Percentiles rank a stretch among this genome's conserved stretches.
These are phyloP conservation scores for Colletotrichum sp. DNA, from an alignment of 2,329 filamentous ascomycete genomes.

Conservation along the genomic window DNA sequence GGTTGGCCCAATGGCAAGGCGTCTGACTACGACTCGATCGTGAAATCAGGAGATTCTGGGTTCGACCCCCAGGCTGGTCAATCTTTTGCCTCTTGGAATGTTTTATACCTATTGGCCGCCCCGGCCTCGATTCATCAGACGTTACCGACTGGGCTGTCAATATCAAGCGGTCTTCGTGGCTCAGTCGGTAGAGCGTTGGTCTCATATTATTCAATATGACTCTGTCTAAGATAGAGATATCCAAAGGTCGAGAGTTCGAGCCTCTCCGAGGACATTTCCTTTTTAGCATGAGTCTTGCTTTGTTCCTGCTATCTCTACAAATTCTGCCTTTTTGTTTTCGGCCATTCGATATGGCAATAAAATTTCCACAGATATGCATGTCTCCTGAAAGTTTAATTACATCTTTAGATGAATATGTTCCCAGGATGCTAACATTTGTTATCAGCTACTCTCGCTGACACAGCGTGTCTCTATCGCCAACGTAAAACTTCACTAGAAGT, in stretches of 20 bases:
- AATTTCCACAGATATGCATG: too few species aligned
- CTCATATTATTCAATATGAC: constrained; percentile 17
- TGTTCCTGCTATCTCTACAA: too few species aligned
- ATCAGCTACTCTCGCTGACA: too few species aligned
- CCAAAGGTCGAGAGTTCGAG: constrained; percentile 23
- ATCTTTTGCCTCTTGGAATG: not conserved
- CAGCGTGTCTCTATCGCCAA: too few species aligned
- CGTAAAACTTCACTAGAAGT: too few species aligned
- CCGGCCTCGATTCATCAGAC: not conserved
- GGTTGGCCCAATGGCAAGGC: constrained; percentile 45
- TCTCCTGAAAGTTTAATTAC: too few species aligned
- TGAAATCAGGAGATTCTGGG: constrained; percentile 22
- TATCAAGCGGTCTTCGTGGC: constrained; percentile 10
- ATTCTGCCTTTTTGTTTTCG: too few species aligned
- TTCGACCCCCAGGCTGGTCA: constrained; percentile 23
- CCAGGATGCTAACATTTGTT: too few species aligned
- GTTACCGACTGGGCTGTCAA: fast-evolving
- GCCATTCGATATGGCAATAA: too few species aligned
- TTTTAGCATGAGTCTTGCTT: too few species aligned
- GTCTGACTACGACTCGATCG: constrained; percentile 43
- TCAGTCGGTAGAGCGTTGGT: constrained; percentile 23
- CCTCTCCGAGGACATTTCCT: constrained; percentile 11
- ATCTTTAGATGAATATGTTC: too few species aligned
- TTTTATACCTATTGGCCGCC: not conserved
- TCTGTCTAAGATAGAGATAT: not conserved